Evolutionary conservation across 495 filamentous ascomycete species (phyloP).

Genomic region (Penicillium waksmanii): DNA sequence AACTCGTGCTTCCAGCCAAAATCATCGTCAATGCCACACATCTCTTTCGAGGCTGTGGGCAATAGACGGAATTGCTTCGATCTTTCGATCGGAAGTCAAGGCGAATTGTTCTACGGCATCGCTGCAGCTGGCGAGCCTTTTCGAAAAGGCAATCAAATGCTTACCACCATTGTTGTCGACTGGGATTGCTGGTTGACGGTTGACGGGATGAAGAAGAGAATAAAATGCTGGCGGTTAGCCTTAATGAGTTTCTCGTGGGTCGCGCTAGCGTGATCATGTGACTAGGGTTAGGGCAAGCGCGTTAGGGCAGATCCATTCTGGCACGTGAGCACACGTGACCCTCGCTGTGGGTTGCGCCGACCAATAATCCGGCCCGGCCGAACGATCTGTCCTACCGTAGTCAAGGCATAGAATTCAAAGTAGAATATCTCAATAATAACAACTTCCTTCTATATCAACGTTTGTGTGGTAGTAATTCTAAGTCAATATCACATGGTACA

Average conservation of each 20-base stretch:
- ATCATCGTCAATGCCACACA: conserved; percentile 64
- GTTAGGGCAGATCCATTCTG: conserved; percentile 2
- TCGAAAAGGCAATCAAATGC: conserved; percentile 40
- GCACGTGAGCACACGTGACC: conserved; percentile 25
- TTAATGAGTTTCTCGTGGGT: conserved; percentile 42
- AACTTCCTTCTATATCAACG: too few species aligned
- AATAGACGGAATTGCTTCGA: conserved; percentile 49
- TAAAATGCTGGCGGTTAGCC: conserved; percentile 16
- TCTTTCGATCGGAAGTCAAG: conserved; percentile 39
- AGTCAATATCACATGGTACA: too few species aligned
- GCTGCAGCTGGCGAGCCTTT: conserved; percentile 41
- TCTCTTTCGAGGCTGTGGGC: conserved; percentile 40
- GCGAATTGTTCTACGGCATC: conserved; percentile 41
- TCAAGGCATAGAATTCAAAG: too few species aligned
- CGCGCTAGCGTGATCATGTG: conserved; percentile 41
- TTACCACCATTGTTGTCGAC: conserved; percentile 58
- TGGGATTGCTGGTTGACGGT: conserved; percentile 50
- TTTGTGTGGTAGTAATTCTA: too few species aligned
- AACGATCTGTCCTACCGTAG: too few species aligned
- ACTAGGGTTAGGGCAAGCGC: conserved; percentile 29
- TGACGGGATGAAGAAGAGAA: conserved; percentile 40
- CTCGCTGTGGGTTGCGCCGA: too few species aligned
- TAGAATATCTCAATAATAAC: too few species aligned
- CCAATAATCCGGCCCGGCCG: too few species aligned
- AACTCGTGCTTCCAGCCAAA: conserved; percentile 77